Evolutionary conservation across 2,329 filamentous ascomycete species (phyloP).

Genomic region (Coniochaeta sp.): DNA sequence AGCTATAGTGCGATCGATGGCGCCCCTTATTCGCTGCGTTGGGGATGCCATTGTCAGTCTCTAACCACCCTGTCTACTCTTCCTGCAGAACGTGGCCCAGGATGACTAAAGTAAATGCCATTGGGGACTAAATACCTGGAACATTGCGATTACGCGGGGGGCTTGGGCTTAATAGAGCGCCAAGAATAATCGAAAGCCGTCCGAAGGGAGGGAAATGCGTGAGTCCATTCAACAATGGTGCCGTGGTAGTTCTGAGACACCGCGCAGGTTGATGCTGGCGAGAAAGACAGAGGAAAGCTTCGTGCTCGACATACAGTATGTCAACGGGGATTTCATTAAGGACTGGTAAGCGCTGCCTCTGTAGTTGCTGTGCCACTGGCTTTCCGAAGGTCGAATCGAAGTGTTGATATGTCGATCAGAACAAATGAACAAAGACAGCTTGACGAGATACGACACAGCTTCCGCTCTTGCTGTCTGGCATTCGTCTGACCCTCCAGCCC

Average conservation of each 20-base stretch:
- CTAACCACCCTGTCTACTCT: background rate
- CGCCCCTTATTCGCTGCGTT: conserved; percentile 68
- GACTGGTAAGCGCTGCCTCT: background rate
- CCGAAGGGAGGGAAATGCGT: background rate
- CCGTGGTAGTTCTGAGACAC: background rate
- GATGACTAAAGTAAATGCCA: background rate
- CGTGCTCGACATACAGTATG: background rate
- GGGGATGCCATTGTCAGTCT: conserved; percentile 1
- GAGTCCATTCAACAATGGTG: background rate
- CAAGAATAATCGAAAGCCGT: background rate
- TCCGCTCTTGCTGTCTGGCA: too few species aligned
- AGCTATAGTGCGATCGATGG: conserved; percentile 79
- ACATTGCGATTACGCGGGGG: background rate
- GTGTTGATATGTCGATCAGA: background rate
- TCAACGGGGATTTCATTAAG: background rate
- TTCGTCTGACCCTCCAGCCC: background rate
- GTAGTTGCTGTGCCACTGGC: background rate
- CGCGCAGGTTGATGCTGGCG: background rate
- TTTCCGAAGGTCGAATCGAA: background rate
- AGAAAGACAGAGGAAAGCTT: background rate
- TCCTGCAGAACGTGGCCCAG: background rate
- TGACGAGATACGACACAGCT: background rate
- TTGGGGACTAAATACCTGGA: background rate
- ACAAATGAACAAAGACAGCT: background rate
- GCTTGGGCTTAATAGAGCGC: background rate